These are phyloP conservation scores for Penicillium janthinellum DNA, from an alignment of 2,329 filamentous ascomycete species.

Conservation along the genomic window DNA sequence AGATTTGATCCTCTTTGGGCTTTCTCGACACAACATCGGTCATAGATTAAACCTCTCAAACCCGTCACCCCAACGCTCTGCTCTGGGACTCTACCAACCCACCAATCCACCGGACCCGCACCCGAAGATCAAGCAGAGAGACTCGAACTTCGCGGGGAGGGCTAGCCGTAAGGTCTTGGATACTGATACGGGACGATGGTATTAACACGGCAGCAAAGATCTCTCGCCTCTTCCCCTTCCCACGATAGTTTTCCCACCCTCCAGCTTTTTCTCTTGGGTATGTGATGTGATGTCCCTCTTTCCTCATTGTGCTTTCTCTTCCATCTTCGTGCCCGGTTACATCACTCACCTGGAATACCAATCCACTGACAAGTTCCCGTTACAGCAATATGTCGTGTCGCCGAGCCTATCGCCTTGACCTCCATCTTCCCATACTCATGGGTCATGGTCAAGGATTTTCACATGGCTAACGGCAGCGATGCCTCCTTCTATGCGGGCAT, in stretches of 20 bases:
- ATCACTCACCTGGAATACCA: background rate
- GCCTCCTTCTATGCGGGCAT: slow-evolving; percentile 86
- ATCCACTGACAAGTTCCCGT: slow-evolving; percentile 3
- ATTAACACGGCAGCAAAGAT: slow-evolving; percentile 61
- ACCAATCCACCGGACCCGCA: background rate
- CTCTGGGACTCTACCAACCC: background rate
- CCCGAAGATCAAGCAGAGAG: slow-evolving; percentile 7
- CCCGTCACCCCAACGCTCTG: background rate
- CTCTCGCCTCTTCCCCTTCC: slow-evolving; percentile 57
- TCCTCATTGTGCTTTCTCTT: background rate
- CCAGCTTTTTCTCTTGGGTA: slow-evolving; percentile 84
- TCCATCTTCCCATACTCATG: slow-evolving; percentile 93
- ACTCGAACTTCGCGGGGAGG: slow-evolving; percentile 23
- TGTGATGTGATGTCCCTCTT: slow-evolving; percentile 33
- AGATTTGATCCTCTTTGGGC: background rate
- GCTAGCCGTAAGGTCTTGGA: slow-evolving; percentile 55
- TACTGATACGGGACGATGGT: slow-evolving; percentile 55
- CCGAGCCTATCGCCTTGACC: slow-evolving; percentile 88
- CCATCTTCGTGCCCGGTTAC: background rate
- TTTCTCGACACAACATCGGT: too few relatives aligned
- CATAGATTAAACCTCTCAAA: too few relatives aligned
- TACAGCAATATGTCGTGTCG: slow-evolving; percentile 84
- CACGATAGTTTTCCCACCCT: slow-evolving; percentile 75
- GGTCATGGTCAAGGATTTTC: slow-evolving; percentile 75
- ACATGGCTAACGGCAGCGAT: slow-evolving; percentile 71